Evolutionary conservation across 2,329 filamentous ascomycete genomes (phyloP).

Genomic region (Grosmannia clavigera): DNA sequence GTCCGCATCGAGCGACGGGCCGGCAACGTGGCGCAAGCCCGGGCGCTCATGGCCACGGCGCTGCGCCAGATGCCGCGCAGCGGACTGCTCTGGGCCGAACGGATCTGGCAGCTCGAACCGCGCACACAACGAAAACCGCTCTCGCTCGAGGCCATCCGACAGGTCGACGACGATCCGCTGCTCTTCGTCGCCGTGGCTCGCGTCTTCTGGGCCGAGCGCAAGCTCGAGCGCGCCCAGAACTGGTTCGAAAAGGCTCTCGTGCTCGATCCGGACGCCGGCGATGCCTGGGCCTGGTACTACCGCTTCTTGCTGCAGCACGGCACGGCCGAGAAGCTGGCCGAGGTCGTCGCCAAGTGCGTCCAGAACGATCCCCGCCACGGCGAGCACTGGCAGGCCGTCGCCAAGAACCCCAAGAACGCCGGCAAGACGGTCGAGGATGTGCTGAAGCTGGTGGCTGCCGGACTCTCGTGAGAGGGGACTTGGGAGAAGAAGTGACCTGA

Average conservation of each 20-base stretch:
- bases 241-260: constrained; percentile 97
- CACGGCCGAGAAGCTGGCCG: constrained; percentile 79
- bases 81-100: constrained; percentile 83
- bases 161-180: constrained; percentile 82
- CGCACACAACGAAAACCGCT: constrained; percentile 87
- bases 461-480: constrained; percentile 7
- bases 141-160: constrained; percentile 89
- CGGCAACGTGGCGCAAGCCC: constrained; percentile 71
- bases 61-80: constrained; percentile 82
- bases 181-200: constrained; percentile 86
- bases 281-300: constrained; percentile 97
- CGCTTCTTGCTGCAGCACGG: constrained; percentile 88
- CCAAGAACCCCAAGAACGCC: constrained; percentile 77
- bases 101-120: constrained; percentile 86
- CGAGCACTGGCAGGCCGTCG: constrained; percentile 77
- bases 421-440: constrained; percentile 66
- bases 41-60: constrained; percentile 84
- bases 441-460: constrained; percentile 60
- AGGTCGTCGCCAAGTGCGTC: constrained; percentile 71
- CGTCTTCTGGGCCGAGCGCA: constrained; percentile 91
- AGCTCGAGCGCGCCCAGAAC: constrained; percentile 82
- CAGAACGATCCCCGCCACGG: constrained; percentile 82
- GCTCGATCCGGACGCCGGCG: constrained; percentile 73
- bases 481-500: neutral
- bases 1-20: constrained; percentile 84